These are phyloP conservation scores for Rhynchosporium graminicola DNA, from an alignment of 2,329 filamentous ascomycete genomes.

Conservation along the genomic window DNA sequence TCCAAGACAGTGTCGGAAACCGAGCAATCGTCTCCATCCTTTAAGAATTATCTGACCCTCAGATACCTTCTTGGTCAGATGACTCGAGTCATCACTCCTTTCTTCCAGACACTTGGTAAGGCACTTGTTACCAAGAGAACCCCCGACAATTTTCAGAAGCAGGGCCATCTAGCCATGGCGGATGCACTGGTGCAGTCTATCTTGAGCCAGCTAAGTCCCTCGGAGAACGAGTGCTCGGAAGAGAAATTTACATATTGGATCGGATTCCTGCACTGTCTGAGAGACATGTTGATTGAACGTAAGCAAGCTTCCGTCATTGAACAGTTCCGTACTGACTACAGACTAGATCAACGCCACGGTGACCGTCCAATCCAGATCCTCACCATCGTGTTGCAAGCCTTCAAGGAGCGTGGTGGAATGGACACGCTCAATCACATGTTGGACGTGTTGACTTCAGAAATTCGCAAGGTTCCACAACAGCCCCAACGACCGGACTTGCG, in stretches of 20 bases:
- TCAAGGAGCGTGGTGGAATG: conserved; percentile 80
- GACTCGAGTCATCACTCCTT: conserved; percentile 76
- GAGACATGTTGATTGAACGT: conserved; percentile 77
- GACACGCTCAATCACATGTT: conserved; percentile 72
- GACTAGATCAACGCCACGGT: conserved; percentile 31
- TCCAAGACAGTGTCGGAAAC: conserved; percentile 46
- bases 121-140: conserved; percentile 74
- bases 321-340: neutral
- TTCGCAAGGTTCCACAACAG: conserved; percentile 43
- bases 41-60: conserved; percentile 78
- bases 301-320: conserved; percentile 35
- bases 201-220: conserved; percentile 61
- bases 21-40: conserved; percentile 48
- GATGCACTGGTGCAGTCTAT: conserved; percentile 71
- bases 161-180: conserved; percentile 56
- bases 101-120: conserved; percentile 85
- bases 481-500: conserved; percentile 34
- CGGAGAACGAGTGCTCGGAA: conserved; percentile 48
- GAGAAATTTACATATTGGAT: conserved; percentile 81
- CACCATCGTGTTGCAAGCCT: conserved; percentile 80
- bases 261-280: conserved; percentile 74
- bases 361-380: conserved; percentile 53
- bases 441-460: conserved; percentile 63
- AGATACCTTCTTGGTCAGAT: conserved; percentile 76
- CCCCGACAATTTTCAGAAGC: conserved; percentile 61